Base-by-base conservation (phyloP, 83 land plant genomes). In the Picea mariana region DNA sequence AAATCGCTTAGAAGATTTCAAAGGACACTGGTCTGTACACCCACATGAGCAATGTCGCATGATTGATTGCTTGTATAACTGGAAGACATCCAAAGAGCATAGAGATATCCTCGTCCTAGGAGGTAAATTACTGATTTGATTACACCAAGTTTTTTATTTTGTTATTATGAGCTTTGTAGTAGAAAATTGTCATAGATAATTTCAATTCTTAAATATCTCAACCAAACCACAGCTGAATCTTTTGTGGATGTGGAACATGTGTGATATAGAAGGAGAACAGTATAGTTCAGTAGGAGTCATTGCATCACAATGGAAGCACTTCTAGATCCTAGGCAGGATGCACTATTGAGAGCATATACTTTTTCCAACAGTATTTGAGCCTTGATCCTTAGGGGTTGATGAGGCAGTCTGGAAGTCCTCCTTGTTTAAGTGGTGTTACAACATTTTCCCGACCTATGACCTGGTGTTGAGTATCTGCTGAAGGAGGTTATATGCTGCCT, bases 1-100 rank as follows among this genome's bases (percentile, higher is more conserved):
- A 27, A 47, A 73, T 16, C 89, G 84, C 4, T 82, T 86, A 20
- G 89, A 86, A 59, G 90, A 89, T 47, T 89, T 89, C 79, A 86
- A 79, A 82, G 90, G 90, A 38, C 90, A 89, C 72, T 89, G 90
- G 90, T 89, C 90, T 42, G 80, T 61, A 15, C 79, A 88, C 38
- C 66, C 75, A 18, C 86, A 78, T 8, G 90, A 89, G 82, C 90
- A 89, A 65, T 23, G 26, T 3, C 58, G 26, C 80, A 84, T 89
- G 90, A 87, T 89, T 75, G 87, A 89, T 16, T 47, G 68, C 65
- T 81, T 89, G 68, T 47, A 9, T n/a, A 38, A 44, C 3, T 89
- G 90, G 90, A 89, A 89, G 73, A 59, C 55, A 9, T 24, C 82
- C 31, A 78, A 44, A 52, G 38, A 59, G 6, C 67, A 83, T 21